Base-by-base conservation (phyloP, 257 asterid genomes). In the Solanum chiquidenum region DNA sequence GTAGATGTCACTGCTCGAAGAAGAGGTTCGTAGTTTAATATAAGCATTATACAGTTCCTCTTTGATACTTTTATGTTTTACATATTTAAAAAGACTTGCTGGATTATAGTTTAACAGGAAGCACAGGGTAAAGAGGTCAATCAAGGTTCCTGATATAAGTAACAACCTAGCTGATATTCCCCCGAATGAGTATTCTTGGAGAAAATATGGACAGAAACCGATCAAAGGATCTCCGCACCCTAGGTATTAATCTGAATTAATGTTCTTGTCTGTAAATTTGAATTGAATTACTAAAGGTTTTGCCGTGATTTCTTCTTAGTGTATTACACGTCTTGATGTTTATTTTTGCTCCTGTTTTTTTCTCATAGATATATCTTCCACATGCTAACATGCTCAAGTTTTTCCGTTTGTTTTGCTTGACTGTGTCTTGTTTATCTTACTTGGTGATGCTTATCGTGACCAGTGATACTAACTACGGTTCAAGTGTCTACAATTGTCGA, bases 1-100 rank as follows among this genome's bases (percentile, higher is more conserved):
- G 96, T 5, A 89, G 94, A 89, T 96, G 99, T 89, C 98, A 94
- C 86, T 96, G 96, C 89, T 94, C 98, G 10, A 96, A 95, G 93
- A 96, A 96, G 91, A 95, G 99, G 99, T 94, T 38, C 40, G 73
- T 82, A 89, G 68, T 86, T 83, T 52, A 16, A 52, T 52, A 55
- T 76, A 85, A 31, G 46, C 88, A 49, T 86, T 33, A 60, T 64
- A 25, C 18, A 21, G 9, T 84, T 35, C 12, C 40, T 20, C 31
- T 73, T 49, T 72, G 44, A 35, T 77, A 5, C n/a, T 44, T 27
- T 16, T 80, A 13, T 84, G 76, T 84, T 34, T 27, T 31, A 4
- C 2, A 84, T 84, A 69, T 4, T 83, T 75, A 13, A 9, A 10
- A 7, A 62, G 49, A 75, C 58, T 12, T 7, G 4, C 40, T 37